These are phyloP conservation scores for Botrytis galanthina DNA, from an alignment of 2,329 filamentous ascomycete species.

Conservation along the genomic window DNA sequence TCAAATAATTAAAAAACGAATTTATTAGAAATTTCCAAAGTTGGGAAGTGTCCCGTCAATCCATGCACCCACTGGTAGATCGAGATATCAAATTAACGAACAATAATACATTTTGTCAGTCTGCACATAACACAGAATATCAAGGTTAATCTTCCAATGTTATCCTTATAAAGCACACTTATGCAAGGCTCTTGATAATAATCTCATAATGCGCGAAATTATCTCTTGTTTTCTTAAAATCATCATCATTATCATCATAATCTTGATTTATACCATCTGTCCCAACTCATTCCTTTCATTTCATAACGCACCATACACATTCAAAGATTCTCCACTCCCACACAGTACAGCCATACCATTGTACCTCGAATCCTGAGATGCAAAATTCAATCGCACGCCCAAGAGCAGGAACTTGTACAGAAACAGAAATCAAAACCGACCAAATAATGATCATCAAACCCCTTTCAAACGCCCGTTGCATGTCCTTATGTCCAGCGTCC, in stretches of 20 bases:
- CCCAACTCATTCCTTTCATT: not conserved
- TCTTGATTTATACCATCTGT: not conserved
- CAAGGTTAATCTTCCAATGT: not conserved
- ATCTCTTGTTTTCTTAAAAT: not conserved
- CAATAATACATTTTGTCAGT: not conserved
- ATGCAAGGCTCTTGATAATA: not conserved
- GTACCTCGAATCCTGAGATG: not conserved
- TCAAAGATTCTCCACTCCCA: not conserved
- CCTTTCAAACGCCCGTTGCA: not conserved
- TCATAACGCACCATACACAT: not conserved
- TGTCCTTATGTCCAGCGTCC: not conserved
- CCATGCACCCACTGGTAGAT: not conserved
- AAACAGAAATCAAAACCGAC: not conserved
- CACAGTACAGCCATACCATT: too few species aligned
- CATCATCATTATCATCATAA: conserved; percentile 1
- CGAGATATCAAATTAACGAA: not conserved
- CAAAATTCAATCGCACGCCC: not conserved
- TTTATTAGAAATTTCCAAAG: too few species aligned
- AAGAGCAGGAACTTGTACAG: not conserved
- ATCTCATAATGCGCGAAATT: not conserved
- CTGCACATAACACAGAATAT: not conserved
- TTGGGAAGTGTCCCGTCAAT: too few species aligned
- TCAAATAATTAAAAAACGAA: too few species aligned
- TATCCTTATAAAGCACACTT: not conserved
- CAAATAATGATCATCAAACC: not conserved